Conservation (phyloP, 1,284 basidiomycete genomes). For the Omphalotus olearius region DNA sequence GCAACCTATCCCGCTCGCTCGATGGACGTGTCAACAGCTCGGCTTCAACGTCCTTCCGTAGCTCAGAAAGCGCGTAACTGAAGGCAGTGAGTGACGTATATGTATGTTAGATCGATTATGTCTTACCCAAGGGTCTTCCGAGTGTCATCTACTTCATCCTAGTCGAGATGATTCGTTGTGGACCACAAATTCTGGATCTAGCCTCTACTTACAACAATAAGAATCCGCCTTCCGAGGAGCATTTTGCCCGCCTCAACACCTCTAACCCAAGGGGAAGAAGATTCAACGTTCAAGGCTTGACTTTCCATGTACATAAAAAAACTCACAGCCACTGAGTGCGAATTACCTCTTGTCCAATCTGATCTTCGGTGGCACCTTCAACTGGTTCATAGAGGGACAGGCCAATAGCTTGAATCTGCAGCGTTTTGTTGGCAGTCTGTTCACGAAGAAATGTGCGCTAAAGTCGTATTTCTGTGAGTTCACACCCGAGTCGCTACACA, state of each 20-base stretch:
- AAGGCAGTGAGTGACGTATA: background rate
- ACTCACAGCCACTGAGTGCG: conserved; percentile 91
- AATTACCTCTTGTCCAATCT: conserved; percentile 81
- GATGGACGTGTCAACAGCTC: conserved; percentile 65
- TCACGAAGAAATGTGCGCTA: conserved; percentile 86
- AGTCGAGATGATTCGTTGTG: background rate
- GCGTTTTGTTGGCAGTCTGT: conserved; percentile 66
- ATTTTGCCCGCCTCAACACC: conserved; percentile 62
- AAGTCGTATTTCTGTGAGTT: background rate
- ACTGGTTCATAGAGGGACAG: conserved; percentile 89
- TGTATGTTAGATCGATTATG: background rate
- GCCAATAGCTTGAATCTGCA: conserved; percentile 91
- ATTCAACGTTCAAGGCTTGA: conserved; percentile 7
- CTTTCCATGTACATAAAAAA: background rate
- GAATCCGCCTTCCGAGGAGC: conserved; percentile 74
- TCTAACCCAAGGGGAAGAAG: conserved; percentile 26
- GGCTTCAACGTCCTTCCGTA: conserved; percentile 80
- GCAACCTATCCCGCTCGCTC: conserved; percentile 64
- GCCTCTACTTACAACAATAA: conserved; percentile 71
- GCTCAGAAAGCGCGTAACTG: conserved; percentile 85
- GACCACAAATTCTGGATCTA: too few species aligned
- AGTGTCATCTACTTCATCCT: conserved; percentile 95
- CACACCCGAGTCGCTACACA: background rate
- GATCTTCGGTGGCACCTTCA: conserved; percentile 70
- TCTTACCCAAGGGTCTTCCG: conserved; percentile 80